Conservation (phyloP, 306 rosid genomes). For the Geum urbanum region DNA sequence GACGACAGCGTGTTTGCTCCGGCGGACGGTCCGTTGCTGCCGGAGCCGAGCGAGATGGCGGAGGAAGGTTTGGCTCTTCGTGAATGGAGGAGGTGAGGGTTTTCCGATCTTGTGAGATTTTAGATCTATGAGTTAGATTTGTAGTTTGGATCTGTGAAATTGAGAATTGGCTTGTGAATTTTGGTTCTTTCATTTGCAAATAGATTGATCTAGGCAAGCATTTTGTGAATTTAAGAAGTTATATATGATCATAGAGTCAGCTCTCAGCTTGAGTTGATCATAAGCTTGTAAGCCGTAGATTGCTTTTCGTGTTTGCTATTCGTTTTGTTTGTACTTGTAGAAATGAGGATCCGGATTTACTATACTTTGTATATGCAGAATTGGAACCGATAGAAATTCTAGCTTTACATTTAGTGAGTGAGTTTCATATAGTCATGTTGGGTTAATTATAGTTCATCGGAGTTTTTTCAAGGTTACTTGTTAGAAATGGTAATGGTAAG, state of each 20-base stretch:
- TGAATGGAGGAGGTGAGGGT: constrained; percentile 94
- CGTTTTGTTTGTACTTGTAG: background rate
- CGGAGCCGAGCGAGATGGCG: constrained; percentile 74
- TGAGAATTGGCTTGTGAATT: background rate
- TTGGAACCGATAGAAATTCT: background rate
- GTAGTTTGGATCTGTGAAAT: no score
- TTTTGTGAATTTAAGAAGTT: background rate
- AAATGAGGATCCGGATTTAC: no score
- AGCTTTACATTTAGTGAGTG: background rate
- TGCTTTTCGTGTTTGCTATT: background rate
- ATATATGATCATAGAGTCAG: background rate
- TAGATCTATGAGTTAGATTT: no score
- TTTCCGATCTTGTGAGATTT: no score
- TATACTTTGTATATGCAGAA: no score
- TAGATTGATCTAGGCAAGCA: background rate
- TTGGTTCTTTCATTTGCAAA: background rate
- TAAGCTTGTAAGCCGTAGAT: background rate
- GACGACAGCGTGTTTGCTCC: constrained; percentile 51
- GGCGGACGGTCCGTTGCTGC: constrained; percentile 85
- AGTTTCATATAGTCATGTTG: background rate
- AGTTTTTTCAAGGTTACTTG: background rate
- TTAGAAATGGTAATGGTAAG: background rate
- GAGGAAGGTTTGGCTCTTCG: constrained; percentile 94
- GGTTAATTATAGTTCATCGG: background rate
- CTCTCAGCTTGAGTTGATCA: background rate